Evolutionary conservation across 192 early-diverging fungal species (phyloP), one percentile per base, ranked within the genome.

Genomic region (Linnemannia elongata): DNA sequence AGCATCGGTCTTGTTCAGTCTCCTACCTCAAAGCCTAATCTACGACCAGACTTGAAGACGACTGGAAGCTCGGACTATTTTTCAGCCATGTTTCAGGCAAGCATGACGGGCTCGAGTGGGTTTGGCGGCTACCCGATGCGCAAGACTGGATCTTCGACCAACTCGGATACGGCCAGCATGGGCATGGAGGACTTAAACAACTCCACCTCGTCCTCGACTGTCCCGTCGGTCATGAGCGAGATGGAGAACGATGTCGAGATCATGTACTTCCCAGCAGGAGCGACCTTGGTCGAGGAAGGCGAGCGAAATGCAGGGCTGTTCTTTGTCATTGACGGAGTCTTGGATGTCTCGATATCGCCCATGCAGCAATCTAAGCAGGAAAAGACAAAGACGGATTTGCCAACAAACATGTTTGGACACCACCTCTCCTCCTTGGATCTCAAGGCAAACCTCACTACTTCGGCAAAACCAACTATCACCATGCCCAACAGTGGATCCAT

Each of bases 281-380:
- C 93, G 18, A 88, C 89, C 6, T 88, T 99, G 22, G 92, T 97
- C 33, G 90, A 94, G 66, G 96, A 98, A 89, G 97, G 97, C 4
- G 94, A 97, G 87, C 92, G 96, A 13, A 92, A 93, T 35, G 89
- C 92, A 18, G 99, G 99, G 6, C 80, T 99, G 38, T 99, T 95
- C 80, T 96, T 99, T 85, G 94, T 99, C 6, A 94, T 99, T 83
- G 97, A 98, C 84, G 99, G 99, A 33, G 87, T 93, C 20, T 81
- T 99, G 30, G 95, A 96, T 42, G 96, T 93, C 4, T 92, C 91
- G 9, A 94, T 95, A 68, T 78, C 84, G 9, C 86, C 88, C 22
- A 80, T 77, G 30, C 74, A 82, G 63, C 85, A 89, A 33, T 45
- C 76, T 38, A 78, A 81, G 49, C 47, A 74, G 41, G 81, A 75